A percentile compares a stretch with the other conserved stretches of the same genome.
Conservation (phyloP, 1,284 basidiomycete species). For the Apiotrichum sp. region DNA sequence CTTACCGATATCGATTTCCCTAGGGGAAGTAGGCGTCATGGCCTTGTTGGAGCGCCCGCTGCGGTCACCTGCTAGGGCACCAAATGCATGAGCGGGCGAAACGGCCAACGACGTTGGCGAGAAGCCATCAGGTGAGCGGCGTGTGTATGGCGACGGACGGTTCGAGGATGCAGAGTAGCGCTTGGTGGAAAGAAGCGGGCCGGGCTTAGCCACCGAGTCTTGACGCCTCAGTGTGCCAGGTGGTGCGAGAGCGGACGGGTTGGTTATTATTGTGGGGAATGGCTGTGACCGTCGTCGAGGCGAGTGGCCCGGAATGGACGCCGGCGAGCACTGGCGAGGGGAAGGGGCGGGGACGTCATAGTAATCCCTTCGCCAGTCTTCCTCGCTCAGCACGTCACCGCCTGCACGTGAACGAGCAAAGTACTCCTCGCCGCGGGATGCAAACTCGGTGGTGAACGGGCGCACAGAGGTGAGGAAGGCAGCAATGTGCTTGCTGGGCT, state of each 20-base stretch:
- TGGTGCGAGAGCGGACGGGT: neutral
- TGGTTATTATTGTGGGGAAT: neutral
- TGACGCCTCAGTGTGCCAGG: neutral
- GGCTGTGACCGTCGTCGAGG: neutral
- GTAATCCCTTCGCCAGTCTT: constrained; percentile 9
- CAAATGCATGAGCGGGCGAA: too few relatives aligned
- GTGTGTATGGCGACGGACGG: neutral
- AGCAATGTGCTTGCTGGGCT: constrained; percentile 14
- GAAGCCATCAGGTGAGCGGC: neutral
- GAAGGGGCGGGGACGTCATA: constrained; percentile 1
- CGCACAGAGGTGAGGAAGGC: constrained; percentile 3
- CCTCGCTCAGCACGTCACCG: constrained; percentile 33
- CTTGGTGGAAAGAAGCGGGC: neutral
- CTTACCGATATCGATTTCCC: too few relatives aligned
- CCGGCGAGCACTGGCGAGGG: neutral
- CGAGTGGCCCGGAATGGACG: neutral
- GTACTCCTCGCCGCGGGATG: constrained; percentile 22
- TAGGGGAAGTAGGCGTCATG: too few relatives aligned
- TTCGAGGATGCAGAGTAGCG: neutral
- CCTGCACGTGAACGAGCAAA: constrained; percentile 37
- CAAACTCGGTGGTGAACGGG: constrained; percentile 5
- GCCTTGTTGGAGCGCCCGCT: too few relatives aligned
- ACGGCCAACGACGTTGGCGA: neutral
- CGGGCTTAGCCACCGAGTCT: too few relatives aligned
- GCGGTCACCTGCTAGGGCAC: too few relatives aligned